phyloP scores from a whole-genome alignment of 176 grass and related monocot genomes.

The Otatea glauca region DNA sequence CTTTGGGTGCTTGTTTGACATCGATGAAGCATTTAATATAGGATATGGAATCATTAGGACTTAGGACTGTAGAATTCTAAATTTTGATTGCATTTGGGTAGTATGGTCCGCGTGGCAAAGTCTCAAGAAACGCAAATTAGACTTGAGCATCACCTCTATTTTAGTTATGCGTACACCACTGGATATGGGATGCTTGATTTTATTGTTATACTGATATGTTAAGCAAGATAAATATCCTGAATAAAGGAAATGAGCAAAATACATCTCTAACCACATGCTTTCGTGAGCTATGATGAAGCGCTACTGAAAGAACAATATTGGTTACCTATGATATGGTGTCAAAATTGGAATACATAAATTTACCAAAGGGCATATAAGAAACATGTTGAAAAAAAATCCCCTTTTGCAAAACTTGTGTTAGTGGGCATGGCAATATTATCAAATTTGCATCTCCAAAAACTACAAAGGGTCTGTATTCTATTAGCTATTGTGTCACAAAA shows the following conservation, averaged over 20 bases:
- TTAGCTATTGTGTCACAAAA: conserved; percentile 34
- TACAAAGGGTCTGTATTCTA: not conserved
- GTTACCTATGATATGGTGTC: not conserved
- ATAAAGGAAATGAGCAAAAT: not conserved
- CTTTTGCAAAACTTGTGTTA: not conserved
- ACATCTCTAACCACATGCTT: not conserved
- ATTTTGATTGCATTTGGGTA: too few relatives aligned
- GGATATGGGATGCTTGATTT: too few relatives aligned
- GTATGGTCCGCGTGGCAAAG: too few relatives aligned
- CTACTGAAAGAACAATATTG: not conserved
- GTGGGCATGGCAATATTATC: conserved; percentile 36
- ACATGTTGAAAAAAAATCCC: not conserved
- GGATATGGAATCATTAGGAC: too few relatives aligned
- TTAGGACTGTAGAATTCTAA: too few relatives aligned
- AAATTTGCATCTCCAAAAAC: conserved; percentile 21
- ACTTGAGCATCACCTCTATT: too few relatives aligned
- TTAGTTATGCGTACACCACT: too few relatives aligned
- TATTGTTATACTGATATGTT: too few relatives aligned
- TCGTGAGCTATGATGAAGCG: not conserved
- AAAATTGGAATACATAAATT: not conserved
- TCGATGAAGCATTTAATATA: too few relatives aligned
- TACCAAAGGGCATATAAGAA: not conserved
- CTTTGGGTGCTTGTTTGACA: too few relatives aligned
- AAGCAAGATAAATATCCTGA: too few relatives aligned
- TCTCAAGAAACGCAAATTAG: too few relatives aligned